These are phyloP conservation scores for Acanthamoeba triangularis DNA, from an alignment of 208 protist species.

Conservation along the genomic window DNA sequence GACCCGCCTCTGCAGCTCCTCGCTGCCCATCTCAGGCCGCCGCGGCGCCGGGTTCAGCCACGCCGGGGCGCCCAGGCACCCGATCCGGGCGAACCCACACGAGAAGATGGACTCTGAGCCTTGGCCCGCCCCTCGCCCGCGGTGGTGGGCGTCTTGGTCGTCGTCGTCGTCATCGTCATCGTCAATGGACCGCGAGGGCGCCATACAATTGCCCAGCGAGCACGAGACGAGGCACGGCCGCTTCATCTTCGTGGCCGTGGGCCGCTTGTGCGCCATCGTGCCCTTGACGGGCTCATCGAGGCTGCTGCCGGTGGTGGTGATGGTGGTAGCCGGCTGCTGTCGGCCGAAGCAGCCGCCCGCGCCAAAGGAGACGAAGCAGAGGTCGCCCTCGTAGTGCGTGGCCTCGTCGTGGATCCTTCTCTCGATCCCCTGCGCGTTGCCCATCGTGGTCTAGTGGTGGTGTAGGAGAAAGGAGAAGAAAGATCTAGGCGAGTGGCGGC, in stretches of 20 bases:
- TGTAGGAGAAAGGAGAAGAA: constrained; percentile 29
- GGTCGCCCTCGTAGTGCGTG: background rate
- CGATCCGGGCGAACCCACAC: background rate
- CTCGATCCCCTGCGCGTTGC: constrained; percentile 27
- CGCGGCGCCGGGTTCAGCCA: constrained; percentile 21
- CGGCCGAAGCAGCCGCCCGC: background rate
- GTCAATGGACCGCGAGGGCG: background rate
- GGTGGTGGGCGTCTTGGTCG: background rate
- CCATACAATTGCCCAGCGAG: background rate
- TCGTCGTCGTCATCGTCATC: background rate
- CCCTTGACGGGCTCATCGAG: background rate
- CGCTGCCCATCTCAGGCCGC: background rate
- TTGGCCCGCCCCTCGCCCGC: background rate
- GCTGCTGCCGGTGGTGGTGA: background rate
- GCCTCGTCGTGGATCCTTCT: constrained; percentile 25
- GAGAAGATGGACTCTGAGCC: constrained; percentile 31
- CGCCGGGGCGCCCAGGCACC: background rate
- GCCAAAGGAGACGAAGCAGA: constrained; percentile 43
- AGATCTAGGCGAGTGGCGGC: background rate
- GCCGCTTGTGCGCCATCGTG: background rate
- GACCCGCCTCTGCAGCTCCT: background rate
- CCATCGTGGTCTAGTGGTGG: background rate
- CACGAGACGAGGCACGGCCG: background rate
- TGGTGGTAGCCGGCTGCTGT: background rate
- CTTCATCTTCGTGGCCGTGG: background rate